phyloP scores from a whole-genome alignment of 1,284 basidiomycete species.

The Lentinula novae-zelandiae region DNA sequence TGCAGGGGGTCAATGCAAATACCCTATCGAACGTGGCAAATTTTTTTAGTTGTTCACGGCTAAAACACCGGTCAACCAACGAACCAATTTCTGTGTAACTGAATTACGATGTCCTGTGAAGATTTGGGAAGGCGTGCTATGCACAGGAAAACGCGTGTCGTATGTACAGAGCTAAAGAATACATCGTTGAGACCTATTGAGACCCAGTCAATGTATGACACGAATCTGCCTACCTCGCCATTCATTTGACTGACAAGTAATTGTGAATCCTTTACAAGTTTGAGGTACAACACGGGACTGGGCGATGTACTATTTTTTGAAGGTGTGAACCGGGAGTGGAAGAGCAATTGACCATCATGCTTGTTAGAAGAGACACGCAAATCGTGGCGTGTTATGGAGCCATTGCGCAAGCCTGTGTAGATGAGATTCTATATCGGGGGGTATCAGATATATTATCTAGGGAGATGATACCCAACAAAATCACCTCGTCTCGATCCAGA shows the following conservation, averaged over 20 bases:
- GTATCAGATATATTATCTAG: background rate
- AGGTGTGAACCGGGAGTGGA: slow-evolving; percentile 30
- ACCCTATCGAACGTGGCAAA: slow-evolving; percentile 38
- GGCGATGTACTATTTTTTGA: slow-evolving; percentile 17
- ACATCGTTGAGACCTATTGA: slow-evolving; percentile 4
- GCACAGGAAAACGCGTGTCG: slow-evolving; percentile 55
- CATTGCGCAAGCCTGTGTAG: slow-evolving; percentile 62
- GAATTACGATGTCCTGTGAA: slow-evolving; percentile 58
- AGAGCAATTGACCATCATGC: slow-evolving; percentile 33
- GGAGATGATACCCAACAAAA: background rate
- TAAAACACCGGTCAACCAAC: slow-evolving; percentile 17
- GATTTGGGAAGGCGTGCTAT: slow-evolving; percentile 36
- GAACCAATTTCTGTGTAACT: slow-evolving; percentile 47
- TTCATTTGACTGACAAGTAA: slow-evolving; percentile 57
- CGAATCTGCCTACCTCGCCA: slow-evolving; percentile 44
- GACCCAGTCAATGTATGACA: slow-evolving; percentile 8
- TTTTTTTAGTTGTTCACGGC: too few species aligned
- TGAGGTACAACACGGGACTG: slow-evolving; percentile 50
- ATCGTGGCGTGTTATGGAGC: slow-evolving; percentile 58
- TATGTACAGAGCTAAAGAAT: slow-evolving; percentile 28
- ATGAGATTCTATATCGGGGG: slow-evolving; percentile 39
- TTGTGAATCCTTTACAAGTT: slow-evolving; percentile 44
- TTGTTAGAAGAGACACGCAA: slow-evolving; percentile 35
- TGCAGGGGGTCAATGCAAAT: slow-evolving; percentile 54
- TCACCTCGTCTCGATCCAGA: slow-evolving; percentile 8